Base-by-base conservation (phyloP, 31 red algal species). In the Asparagopsis taxiformis region DNA sequence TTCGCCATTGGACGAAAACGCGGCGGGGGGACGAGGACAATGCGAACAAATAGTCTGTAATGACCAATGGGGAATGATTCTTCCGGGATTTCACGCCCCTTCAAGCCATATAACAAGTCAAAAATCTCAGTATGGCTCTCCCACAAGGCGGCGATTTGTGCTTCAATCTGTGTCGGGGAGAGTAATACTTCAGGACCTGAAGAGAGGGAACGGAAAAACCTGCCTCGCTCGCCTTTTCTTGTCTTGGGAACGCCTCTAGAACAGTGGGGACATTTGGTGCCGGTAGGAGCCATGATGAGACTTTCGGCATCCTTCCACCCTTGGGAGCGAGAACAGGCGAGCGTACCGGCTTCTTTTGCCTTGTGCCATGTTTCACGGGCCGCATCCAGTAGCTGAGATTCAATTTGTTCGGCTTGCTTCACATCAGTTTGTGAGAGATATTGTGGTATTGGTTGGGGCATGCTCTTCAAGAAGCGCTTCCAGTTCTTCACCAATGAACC, bases 11-110 rank as follows among this genome's bases (percentile, higher is more conserved):
- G 87, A 2, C 91, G 87, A 84, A 92, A 99, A 25, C 95, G 51
- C 5, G 70, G 52, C 33, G 96, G 96, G 1, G 96, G 81, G n/a
- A 99, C 92, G 26, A 87, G 62, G 31, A 95, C 56, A 25, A 75
- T 52, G 31, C 77, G 70, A 5, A 95, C 79, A 72, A 99, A 92
- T 37, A 94, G 75, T 35, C 79, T 48, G 5, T 15, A 31, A 29
- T 82, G 63, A 3, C 41, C 52, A 19, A 20, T 28, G 6, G 49
- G 36, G 11, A 37, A 28, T 1, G 38, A 37, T 16, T 44, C 51
- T 26, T 32, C 10, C 55, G n/a, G 31, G 23, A 26, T 55, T 0
- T 35, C 11, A 44, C 90, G 62, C 15, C 84, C 90, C 23, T 66
- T 60, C 52, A 84, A 81, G 38, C 90, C 90, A 66, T 63, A 87